These are phyloP conservation scores for Lobosporangium transversale DNA, from an alignment of 192 early-diverging fungal genomes.

Conservation along the genomic window DNA sequence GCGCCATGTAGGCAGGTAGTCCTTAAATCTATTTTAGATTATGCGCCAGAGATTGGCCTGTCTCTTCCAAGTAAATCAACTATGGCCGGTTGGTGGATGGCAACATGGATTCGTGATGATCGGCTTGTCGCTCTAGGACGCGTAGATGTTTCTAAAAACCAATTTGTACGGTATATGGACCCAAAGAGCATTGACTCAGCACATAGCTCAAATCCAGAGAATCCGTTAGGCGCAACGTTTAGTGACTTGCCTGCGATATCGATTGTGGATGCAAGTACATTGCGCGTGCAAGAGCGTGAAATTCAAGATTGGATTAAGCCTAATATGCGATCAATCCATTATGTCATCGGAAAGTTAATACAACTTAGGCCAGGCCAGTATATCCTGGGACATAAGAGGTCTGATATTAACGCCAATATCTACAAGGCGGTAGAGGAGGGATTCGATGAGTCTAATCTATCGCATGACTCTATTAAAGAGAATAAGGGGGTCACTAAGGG, in stretches of 20 bases:
- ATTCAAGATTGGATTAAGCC: conserved; percentile 48
- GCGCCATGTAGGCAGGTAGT: conserved; percentile 33
- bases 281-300: conserved; percentile 29
- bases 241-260: conserved; percentile 36
- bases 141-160: conserved; percentile 40
- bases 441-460: background rate
- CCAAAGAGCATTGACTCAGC: background rate
- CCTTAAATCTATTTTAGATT: conserved; percentile 34
- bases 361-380: conserved; percentile 35
- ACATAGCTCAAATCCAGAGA: conserved; percentile 14
- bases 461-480: background rate
- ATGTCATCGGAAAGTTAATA: conserved; percentile 27
- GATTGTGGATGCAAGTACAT: conserved; percentile 18
- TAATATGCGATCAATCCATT: conserved; percentile 42
- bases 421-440: conserved; percentile 21
- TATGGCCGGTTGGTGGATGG: conserved; percentile 51
- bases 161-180: conserved; percentile 39
- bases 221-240: conserved; percentile 29
- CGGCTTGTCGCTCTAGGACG: conserved; percentile 31
- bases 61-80: conserved; percentile 15
- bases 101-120: conserved; percentile 44
- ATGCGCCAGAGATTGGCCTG: conserved; percentile 34
- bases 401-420: conserved; percentile 35
- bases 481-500: background rate
- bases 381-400: conserved; percentile 27